Percentiles rank a stretch among this genome's conserved stretches.
phyloP scores from a whole-genome alignment of 768 basidiomycete genomes.

The Mycena rebaudengoi region DNA sequence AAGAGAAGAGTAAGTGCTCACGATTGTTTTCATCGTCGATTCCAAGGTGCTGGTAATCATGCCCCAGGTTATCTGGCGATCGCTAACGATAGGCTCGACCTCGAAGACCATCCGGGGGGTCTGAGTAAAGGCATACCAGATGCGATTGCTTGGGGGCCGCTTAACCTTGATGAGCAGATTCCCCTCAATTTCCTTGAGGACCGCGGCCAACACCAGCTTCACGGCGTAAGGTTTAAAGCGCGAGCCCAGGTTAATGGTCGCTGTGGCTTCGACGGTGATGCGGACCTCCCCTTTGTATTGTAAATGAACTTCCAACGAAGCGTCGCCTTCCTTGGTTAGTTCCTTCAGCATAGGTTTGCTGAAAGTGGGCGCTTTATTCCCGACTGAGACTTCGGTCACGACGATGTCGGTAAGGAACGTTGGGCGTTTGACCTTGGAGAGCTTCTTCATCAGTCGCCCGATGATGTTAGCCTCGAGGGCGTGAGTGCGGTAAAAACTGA shows the following conservation, averaged over 20 bases:
- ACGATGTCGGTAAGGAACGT: slow-evolving; percentile 84
- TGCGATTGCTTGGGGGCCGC: slow-evolving; percentile 91
- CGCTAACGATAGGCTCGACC: slow-evolving; percentile 94
- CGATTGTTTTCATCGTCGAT: slow-evolving; percentile 86
- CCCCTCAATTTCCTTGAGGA: slow-evolving; percentile 90
- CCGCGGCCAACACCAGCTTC: slow-evolving; percentile 88
- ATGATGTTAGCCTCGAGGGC: slow-evolving; percentile 87
- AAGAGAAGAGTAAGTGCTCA: slow-evolving; percentile 46
- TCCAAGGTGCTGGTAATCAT: slow-evolving; percentile 94
- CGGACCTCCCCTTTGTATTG: slow-evolving; percentile 88
- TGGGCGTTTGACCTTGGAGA: slow-evolving; percentile 91
- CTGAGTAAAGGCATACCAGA: slow-evolving; percentile 96
- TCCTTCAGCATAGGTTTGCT: slow-evolving; percentile 99
- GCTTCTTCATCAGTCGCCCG: slow-evolving; percentile 89
- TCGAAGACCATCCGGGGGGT: slow-evolving; percentile 88
- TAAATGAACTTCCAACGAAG: slow-evolving; percentile 86
- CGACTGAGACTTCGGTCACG: slow-evolving; percentile 90
- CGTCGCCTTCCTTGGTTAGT: slow-evolving; percentile 92
- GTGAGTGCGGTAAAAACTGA: slow-evolving; percentile 89
- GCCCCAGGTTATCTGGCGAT: slow-evolving; percentile 92
- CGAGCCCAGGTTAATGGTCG: slow-evolving; percentile 83
- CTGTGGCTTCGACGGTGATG: slow-evolving; percentile 90
- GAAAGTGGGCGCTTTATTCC: slow-evolving; percentile 82
- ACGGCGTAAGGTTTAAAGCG: slow-evolving; percentile 91
- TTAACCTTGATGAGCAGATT: slow-evolving; percentile 91